Evolutionary conservation across 1,284 basidiomycete species (phyloP).

Genomic region (Sphagnurus paluster): DNA sequence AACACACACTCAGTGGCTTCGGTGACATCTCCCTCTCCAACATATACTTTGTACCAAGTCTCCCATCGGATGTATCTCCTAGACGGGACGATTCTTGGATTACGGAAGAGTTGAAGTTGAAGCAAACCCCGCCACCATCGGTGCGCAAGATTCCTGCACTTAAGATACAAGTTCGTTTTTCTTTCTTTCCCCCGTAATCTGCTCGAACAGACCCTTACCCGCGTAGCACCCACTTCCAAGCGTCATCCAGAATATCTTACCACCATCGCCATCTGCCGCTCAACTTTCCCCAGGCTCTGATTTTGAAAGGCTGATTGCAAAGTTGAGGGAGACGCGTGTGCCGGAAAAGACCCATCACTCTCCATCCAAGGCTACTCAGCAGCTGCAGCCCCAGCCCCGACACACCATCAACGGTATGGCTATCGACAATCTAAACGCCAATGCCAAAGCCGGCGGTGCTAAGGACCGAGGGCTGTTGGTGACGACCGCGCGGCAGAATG

Average conservation of each 20-base stretch:
- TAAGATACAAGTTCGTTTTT: conserved; percentile 6
- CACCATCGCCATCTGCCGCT: conserved; percentile 21
- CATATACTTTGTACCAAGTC: conserved; percentile 31
- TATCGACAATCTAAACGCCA: conserved; percentile 13
- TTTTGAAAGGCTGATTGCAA: conserved; percentile 18
- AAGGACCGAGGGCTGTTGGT: conserved; percentile 14
- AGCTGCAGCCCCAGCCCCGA: conserved; percentile 13
- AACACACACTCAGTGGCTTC: conserved; percentile 28
- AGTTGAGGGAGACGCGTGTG: conserved; percentile 13
- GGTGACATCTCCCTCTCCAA: conserved; percentile 35
- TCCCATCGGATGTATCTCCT: conserved; percentile 25
- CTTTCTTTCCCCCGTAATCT: background rate
- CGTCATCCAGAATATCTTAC: conserved; percentile 23
- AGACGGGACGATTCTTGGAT: conserved; percentile 11
- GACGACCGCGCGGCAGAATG: conserved; percentile 14
- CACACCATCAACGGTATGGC: conserved; percentile 18
- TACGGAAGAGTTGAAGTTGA: background rate
- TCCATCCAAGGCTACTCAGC: conserved; percentile 1
- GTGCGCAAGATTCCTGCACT: background rate
- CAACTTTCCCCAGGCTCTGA: conserved; percentile 14
- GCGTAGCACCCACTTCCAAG: conserved; percentile 21
- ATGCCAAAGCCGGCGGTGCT: conserved; percentile 3
- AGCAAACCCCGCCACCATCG: conserved; percentile 6
- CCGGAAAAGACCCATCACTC: conserved; percentile 4
- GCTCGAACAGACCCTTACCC: background rate